Base-by-base conservation (phyloP, 805 yeast species). In the Lachancea dasiensis region DNA sequence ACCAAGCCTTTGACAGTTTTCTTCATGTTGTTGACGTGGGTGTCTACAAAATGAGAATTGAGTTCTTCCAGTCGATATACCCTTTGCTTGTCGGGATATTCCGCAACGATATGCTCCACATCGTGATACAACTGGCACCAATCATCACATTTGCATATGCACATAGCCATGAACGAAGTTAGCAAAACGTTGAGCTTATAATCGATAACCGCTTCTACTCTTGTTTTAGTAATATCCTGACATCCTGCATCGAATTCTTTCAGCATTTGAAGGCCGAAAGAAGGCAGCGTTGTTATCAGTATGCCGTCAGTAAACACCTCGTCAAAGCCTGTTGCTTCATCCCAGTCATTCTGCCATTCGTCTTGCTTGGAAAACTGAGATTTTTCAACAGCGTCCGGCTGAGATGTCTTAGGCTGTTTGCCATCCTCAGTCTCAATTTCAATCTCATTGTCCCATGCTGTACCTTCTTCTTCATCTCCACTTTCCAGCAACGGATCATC, bases 61-160 rank as follows among this genome's bases (percentile, higher is more conserved):
- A 56, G 39, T 31, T 58, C 61, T 10, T 46, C 36, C 6, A 58
- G 26, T 26, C 54, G 51, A 6, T 31, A 37, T 4, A 49, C 26
- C 1, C 40, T 31, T 14, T 31, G 35, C n/a, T 20, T 18, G 20
- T 21, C 16, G n/a, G 40, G 27, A 26, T 16, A 31, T 14, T 31
- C 27, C 10, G 24, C 11, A 5, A 24, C 29, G 3, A 53, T 32
- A 14, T 49, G 43, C 29, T 43, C 44, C 38, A 53, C 37, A 40
- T 60, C 61, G 21, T 47, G 45, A 33, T 44, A 52, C 8, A 57
- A 40, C 31, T 54, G 59, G 41, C 49, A 48, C 63, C 63, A 58
- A 11, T 58, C 46, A 4, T 41, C 40, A 24, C 33, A 51, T 22
- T 49, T 44, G 8, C 44, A 32, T 9, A 39, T 42, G 9, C 49